Base-by-base conservation (phyloP, 441 rosid genomes). In the Rhodomyrtus psidioides region DNA sequence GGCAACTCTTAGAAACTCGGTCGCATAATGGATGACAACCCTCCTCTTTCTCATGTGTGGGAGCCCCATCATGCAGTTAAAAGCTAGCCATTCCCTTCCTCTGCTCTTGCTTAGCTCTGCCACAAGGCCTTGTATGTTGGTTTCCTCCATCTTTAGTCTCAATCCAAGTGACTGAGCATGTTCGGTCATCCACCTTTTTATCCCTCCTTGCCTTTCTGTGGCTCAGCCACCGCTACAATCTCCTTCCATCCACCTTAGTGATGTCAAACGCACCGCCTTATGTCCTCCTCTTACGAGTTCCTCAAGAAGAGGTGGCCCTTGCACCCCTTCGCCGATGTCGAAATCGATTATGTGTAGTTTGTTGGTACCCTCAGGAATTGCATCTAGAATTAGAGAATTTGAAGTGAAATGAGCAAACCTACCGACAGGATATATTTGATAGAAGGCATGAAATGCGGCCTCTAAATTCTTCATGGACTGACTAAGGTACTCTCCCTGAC, bases 321-420 rank as follows among this genome's bases (percentile, higher is more conserved):
- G 93, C 8, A 91, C 53, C 27, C 93, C 93, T 4, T 81, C 81
- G 2, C 93, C 90, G 8, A 89, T 85, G 82, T 91, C 90, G 39
- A 92, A 92, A 53, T 92, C 93, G 17, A 91, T 87, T 13, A 90
- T 79, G 59, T 89, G 92, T 15, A 91, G 34, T 17, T 5, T 51
- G 9, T 60, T 57, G 58, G 87, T 88, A n/a, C 86, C 79, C 19
- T 82, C 70, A 23, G 93, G 92, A 23, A 87, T 86, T 19, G 92
- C 79, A 65, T 90, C 91, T n/a, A 91, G 74, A 39, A 91, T 91
- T 27, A 82, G 87, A 13, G 91, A 91, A 86, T 91, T 91, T 60
- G 94, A 92, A 16, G 92, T 57, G 53, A 92, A 91, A 86, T 92
- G 92, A 55, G 92, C 92, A 65, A 91, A 89, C 81, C 89, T 89